Evolutionary conservation across 2,329 filamentous ascomycete genomes (phyloP).

Genomic region (Orbilia javanica): DNA sequence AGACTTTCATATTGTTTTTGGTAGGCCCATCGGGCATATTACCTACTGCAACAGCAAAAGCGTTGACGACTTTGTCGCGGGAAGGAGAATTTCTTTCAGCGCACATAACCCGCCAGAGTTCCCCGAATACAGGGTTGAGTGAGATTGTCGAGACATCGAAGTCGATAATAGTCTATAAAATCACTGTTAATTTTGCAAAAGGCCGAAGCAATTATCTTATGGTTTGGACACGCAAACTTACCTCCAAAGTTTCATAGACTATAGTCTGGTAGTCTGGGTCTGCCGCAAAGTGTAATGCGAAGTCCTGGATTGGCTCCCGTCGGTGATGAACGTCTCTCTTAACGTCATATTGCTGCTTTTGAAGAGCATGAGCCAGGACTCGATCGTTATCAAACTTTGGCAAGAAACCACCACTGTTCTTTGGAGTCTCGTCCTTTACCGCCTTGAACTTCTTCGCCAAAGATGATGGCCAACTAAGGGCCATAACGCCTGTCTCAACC

Average conservation of each 20-base stretch:
- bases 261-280: constrained; percentile 36
- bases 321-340: constrained; percentile 45
- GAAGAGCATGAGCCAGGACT: constrained; percentile 11
- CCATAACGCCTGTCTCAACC: constrained; percentile 42
- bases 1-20: constrained; percentile 66
- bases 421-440: constrained; percentile 53
- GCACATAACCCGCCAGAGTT: constrained; percentile 69
- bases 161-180: constrained; percentile 65
- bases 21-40: constrained; percentile 63
- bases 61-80: constrained; percentile 66
- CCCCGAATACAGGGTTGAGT: constrained; percentile 69
- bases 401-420: constrained; percentile 52
- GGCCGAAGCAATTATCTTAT: not conserved
- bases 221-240: not conserved
- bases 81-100: constrained; percentile 67
- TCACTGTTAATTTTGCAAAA: constrained; percentile 2
- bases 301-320: constrained; percentile 44
- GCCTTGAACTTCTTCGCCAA: constrained; percentile 54
- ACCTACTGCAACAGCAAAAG: constrained; percentile 66
- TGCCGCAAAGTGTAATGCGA: constrained; percentile 38
- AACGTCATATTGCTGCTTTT: constrained; percentile 44
- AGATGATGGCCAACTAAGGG: constrained; percentile 39
- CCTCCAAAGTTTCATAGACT: constrained; percentile 53
- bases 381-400: constrained; percentile 50
- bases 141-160: constrained; percentile 67